Conservation (phyloP, 192 early-diverging fungal species). For the Mortierella hygrophila region DNA sequence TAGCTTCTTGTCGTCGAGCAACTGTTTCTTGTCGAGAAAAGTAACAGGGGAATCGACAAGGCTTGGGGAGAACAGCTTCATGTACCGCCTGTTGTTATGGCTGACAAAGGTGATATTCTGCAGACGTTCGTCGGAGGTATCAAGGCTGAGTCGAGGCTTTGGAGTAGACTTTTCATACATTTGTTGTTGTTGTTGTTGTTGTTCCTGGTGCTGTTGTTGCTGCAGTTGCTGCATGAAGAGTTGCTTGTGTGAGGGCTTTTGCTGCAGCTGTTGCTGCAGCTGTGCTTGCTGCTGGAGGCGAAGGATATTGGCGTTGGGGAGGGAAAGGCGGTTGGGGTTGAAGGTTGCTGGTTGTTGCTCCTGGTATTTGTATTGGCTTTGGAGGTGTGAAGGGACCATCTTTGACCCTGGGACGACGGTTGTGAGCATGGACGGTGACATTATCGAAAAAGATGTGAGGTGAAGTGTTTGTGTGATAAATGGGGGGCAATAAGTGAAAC, state of each 20-base stretch:
- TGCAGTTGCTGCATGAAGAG: slow-evolving; percentile 13
- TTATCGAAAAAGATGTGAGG: background rate
- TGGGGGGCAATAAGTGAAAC: background rate
- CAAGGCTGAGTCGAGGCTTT: slow-evolving; percentile 38
- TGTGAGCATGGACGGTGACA: background rate
- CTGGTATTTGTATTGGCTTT: slow-evolving; percentile 27
- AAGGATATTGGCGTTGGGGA: slow-evolving; percentile 8
- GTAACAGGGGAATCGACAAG: slow-evolving; percentile 49
- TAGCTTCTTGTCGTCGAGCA: slow-evolving; percentile 37
- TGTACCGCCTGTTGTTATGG: slow-evolving; percentile 35
- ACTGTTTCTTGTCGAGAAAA: slow-evolving; percentile 34
- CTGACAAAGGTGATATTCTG: slow-evolving; percentile 40
- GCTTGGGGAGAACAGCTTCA: slow-evolving; percentile 43
- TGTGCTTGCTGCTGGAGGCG: slow-evolving; percentile 21
- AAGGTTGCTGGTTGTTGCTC: slow-evolving; percentile 25
- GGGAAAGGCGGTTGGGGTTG: slow-evolving; percentile 34
- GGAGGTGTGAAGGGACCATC: slow-evolving; percentile 8
- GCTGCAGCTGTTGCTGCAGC: slow-evolving; percentile 8
- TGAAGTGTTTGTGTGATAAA: background rate
- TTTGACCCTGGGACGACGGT: slow-evolving; percentile 1
- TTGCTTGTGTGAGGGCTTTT: slow-evolving; percentile 11
- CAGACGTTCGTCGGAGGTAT: slow-evolving; percentile 43
- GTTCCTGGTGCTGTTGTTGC: slow-evolving; percentile 26
- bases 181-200: slow-evolving; percentile 11
- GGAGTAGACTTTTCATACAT: slow-evolving; percentile 21